Evolutionary conservation across 805 yeast species (phyloP), one percentile per base, ranked within the genome.

Genomic region (Wickerhamiella dianesei): DNA sequence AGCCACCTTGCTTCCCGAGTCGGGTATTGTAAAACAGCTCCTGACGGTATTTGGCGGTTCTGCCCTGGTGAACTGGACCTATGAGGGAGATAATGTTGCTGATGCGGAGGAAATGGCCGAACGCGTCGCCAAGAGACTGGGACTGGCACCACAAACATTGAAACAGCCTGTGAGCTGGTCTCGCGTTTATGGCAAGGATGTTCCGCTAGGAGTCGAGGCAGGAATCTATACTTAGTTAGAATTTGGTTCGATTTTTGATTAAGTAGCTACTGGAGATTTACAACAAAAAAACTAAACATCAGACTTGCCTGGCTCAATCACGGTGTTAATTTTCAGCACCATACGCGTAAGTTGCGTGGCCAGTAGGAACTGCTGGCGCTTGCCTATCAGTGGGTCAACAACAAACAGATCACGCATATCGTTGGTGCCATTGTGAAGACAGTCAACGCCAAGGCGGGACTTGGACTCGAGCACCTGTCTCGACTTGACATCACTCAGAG

Each of bases 341-440:
- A 92, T 92, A 70, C 98, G 79, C 48, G 96, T 87, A 63, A 92
- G 75, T 69, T 92, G 99, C 13, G 99, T 92, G 43, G 98, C 98
- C 64, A 92, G 74, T 62, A 85, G 69, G 55, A 92, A 75, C 68
- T 92, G 99, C 66, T 92, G 97, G 65, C 85, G 87, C 73, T 92
- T 92, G 60, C 98, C 96, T 57, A 92, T 88, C 63, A 86, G 77
- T 47, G 99, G 97, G 65, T 92, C 98, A 56, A 92, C 87, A 43
- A 92, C 95, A 64, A 89, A 92, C 59, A 83, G 71, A 59, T 87
- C 86, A 62, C 80, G 83, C 98, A 92, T 92, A 65, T 92, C 94
- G 63, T 80, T 85, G 43, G 83, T 76, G 44, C 92, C 92, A 55
- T 73, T 74, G 53, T 94, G 94, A 60, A 94, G 70, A 69, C 96